Conservation (phyloP, 768 basidiomycete species). For the Paxillus involutus region DNA sequence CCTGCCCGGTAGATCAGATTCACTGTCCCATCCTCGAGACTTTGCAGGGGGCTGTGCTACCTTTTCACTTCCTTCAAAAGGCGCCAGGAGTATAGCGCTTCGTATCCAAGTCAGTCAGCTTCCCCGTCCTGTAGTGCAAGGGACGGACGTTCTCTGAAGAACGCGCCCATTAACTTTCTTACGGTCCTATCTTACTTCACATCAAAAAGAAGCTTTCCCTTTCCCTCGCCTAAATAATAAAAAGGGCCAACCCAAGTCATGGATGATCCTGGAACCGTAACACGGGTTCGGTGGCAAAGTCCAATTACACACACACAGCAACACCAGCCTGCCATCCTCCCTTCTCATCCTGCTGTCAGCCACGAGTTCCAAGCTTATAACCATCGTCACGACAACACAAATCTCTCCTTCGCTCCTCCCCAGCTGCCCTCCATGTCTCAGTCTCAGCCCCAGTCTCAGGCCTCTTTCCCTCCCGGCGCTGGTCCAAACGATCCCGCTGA, state of each 20-base stretch:
- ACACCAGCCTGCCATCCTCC: constrained; percentile 28
- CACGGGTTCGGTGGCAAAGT: constrained; percentile 35
- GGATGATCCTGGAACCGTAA: constrained; percentile 33
- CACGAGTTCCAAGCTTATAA: constrained; percentile 35
- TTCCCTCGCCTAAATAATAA: constrained; percentile 39
- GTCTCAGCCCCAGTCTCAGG: constrained; percentile 37
- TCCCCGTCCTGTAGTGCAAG: constrained; percentile 11
- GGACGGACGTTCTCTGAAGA: constrained; percentile 26
- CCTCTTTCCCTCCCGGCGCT: constrained; percentile 33
- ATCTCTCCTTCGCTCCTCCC: constrained; percentile 21
- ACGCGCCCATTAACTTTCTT: constrained; percentile 25
- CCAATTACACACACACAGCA: constrained; percentile 34
- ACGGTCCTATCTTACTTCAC: constrained; percentile 24
- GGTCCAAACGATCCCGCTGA: constrained; percentile 34
- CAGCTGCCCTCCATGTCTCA: constrained; percentile 28
- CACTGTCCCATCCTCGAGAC: background rate
- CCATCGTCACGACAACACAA: constrained; percentile 24
- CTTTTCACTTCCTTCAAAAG: constrained; percentile 12
- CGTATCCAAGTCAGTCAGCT: constrained; percentile 5
- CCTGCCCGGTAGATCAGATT: background rate
- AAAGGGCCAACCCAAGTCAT: constrained; percentile 32
- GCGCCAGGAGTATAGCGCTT: constrained; percentile 5
- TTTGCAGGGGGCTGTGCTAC: constrained; percentile 18
- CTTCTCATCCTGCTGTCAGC: constrained; percentile 29
- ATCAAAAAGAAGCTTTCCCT: constrained; percentile 33